A percentile compares a stretch with the other conserved stretches of the same genome.
These are phyloP conservation scores for Quillaja saponaria DNA, from an alignment of 306 rosid species.

Conservation along the genomic window DNA sequence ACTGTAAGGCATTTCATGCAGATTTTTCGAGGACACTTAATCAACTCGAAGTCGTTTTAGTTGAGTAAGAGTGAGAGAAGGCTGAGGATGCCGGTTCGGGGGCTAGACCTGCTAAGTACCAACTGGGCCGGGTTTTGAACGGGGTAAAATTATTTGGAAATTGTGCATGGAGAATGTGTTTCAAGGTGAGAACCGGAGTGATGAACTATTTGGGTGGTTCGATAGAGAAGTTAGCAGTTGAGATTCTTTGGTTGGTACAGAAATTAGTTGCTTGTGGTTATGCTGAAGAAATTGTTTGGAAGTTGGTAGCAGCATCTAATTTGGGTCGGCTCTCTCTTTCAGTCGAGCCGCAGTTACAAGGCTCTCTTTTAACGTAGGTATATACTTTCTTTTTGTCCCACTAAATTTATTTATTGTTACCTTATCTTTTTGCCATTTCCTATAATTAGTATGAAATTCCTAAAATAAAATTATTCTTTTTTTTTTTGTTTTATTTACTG, in stretches of 20 bases:
- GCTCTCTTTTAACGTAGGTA: slow-evolving; percentile 63
- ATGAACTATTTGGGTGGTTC: slow-evolving; percentile 38
- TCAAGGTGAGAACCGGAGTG: not conserved
- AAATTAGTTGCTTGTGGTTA: slow-evolving; percentile 64
- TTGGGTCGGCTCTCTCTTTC: slow-evolving; percentile 59
- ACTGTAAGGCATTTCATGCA: slow-evolving; percentile 45
- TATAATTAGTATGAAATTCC: no score
- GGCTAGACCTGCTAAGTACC: slow-evolving; percentile 24
- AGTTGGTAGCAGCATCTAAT: slow-evolving; percentile 57
- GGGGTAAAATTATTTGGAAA: slow-evolving; percentile 27
- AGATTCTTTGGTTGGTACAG: slow-evolving; percentile 68
- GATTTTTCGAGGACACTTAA: slow-evolving; percentile 58
- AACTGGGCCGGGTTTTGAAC: slow-evolving; percentile 25
- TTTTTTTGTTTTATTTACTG: no score
- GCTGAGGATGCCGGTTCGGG: not conserved
- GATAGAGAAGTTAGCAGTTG: slow-evolving; percentile 68
- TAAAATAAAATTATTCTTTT: no score
- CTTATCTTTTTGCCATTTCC: not conserved
- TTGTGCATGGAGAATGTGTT: slow-evolving; percentile 6
- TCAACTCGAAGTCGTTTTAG: slow-evolving; percentile 45
- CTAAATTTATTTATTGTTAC: not conserved
- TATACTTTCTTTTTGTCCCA: not conserved
- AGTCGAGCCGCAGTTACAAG: slow-evolving; percentile 69
- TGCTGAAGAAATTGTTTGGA: slow-evolving; percentile 40
- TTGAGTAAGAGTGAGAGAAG: not conserved